Conservation (phyloP, 129 eudicot species). For the Saussurea involucrata region DNA sequence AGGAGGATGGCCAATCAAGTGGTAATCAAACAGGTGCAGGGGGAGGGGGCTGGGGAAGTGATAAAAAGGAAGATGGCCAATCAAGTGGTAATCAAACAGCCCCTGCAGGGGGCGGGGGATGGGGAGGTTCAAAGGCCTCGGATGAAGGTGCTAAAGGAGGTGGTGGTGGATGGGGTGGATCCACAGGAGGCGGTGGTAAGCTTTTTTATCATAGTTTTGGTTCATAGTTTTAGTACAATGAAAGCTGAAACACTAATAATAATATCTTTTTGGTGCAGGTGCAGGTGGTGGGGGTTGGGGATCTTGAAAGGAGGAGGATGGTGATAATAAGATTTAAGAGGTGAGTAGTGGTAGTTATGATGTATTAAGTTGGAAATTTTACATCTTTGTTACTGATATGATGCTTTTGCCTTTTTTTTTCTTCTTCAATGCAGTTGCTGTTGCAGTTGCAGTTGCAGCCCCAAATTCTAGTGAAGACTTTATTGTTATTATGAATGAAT, state of each 20-base stretch:
- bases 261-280: conserved; percentile 1
- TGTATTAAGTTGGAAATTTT: not conserved
- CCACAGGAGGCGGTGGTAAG: conserved; percentile 21
- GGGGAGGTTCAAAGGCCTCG: not conserved
- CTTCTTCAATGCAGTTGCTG: not conserved
- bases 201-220: not conserved
- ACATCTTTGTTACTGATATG: not conserved
- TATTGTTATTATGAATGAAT: not conserved
- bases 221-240: not conserved
- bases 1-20: conserved; percentile 23
- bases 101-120: conserved; percentile 15
- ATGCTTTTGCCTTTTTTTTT: not conserved
- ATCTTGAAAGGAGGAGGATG: not conserved
- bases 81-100: conserved; percentile 13
- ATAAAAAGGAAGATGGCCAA: conserved; percentile 23
- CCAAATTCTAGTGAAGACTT: not conserved
- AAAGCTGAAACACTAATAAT: not conserved
- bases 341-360: not conserved
- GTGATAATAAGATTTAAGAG: not conserved
- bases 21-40: conserved; percentile 5
- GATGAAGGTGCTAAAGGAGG: not conserved
- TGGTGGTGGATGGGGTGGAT: not conserved
- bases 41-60: conserved; percentile 13
- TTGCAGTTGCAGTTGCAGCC: not conserved
- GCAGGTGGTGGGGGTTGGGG: conserved; percentile 10